Conservation (phyloP, 2,329 filamentous ascomycete genomes). For the Lomentospora prolificans region DNA sequence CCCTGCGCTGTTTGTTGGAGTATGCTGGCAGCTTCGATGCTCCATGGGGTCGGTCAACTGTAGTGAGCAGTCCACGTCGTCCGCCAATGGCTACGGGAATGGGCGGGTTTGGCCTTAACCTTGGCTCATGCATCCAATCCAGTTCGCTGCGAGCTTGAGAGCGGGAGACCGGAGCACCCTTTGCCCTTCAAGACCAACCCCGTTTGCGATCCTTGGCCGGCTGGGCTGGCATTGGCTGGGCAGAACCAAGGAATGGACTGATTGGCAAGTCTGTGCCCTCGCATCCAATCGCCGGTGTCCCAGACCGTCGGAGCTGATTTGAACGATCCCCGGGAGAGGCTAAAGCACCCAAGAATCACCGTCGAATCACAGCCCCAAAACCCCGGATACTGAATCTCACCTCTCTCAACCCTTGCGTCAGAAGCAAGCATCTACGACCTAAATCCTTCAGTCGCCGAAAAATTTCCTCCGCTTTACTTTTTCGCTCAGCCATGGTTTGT, state of each 20-base stretch:
- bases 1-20: no score
- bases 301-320: background rate
- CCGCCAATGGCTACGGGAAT: background rate
- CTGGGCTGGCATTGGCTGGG: no score
- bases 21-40: no score
- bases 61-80: background rate
- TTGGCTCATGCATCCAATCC: background rate
- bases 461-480: background rate
- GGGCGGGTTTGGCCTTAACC: background rate
- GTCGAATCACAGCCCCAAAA: slow-evolving; percentile 2
- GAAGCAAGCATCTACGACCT: background rate
- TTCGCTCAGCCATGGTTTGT: background rate
- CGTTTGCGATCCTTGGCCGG: background rate
- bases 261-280: background rate
- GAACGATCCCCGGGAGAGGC: background rate
- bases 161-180: background rate
- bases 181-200: background rate
- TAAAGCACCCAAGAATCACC: background rate
- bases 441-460: background rate
- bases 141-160: background rate
- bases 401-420: background rate
- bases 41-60: background rate
- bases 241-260: background rate
- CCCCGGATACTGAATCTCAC: background rate
- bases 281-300: background rate